Percentiles rank a stretch among this genome's conserved stretches.
phyloP scores from a whole-genome alignment of 805 yeast species.

The Jamesozyma rosinii region DNA sequence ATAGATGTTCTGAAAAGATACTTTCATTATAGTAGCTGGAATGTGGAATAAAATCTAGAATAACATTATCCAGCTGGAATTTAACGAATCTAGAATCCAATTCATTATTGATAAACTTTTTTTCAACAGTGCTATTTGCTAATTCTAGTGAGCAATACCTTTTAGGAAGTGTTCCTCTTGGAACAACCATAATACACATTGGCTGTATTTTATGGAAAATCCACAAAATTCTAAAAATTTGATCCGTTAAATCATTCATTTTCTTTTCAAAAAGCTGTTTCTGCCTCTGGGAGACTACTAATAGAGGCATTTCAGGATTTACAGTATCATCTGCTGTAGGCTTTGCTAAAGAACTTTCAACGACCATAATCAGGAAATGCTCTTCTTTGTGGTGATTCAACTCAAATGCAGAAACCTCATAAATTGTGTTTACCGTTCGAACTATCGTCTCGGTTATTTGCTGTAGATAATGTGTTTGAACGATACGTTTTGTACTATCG shows the following conservation, averaged over 20 bases:
- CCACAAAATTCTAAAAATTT: constrained; percentile 31
- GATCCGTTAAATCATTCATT: constrained; percentile 28
- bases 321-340: background rate
- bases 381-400: constrained; percentile 41
- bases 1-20: constrained; percentile 42
- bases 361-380: constrained; percentile 72
- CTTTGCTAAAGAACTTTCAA: constrained; percentile 58
- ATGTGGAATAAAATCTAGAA: constrained; percentile 30
- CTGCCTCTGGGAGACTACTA: constrained; percentile 8
- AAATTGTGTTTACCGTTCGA: constrained; percentile 66
- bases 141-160: constrained; percentile 69
- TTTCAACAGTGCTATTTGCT: constrained; percentile 78
- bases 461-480: constrained; percentile 60
- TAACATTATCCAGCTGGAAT: constrained; percentile 39
- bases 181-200: constrained; percentile 72
- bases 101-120: constrained; percentile 71
- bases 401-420: constrained; percentile 89
- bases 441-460: constrained; percentile 82
- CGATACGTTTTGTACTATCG: constrained; percentile 13
- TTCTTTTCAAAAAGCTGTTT: constrained; percentile 18
- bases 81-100: constrained; percentile 73
- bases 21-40: constrained; percentile 28
- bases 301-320: constrained; percentile 1
- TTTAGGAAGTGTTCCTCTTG: constrained; percentile 75
- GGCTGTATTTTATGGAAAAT: constrained; percentile 63